Base-by-base conservation (phyloP, 345 rosid species). In the Erodium maritimum region DNA sequence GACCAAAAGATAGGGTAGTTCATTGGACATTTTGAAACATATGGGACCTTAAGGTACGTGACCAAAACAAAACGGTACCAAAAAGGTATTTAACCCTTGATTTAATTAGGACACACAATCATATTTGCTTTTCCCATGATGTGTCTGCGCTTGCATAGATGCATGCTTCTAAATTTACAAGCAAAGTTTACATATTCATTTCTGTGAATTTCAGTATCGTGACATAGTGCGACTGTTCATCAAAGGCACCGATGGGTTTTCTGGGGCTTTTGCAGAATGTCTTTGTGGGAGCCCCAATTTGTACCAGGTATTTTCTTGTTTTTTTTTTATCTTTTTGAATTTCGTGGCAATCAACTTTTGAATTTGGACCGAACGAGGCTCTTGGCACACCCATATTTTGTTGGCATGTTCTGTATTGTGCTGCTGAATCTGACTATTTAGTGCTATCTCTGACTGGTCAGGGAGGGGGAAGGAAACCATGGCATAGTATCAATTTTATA, bases 181-280 rank as follows among this genome's bases (percentile, higher is more conserved):
- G 37, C 56, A 52, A n/a, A 56, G 23, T 60, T 68, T 58, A 60
- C 56, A 55, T 51, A 48, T 48, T 6, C 21, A 46, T 58, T 56
- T 65, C 34, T 70, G 53, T 63, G 61, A 19, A 56, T 73, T 77
- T 68, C 80, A 91, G 98, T 91, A 88, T 59, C 95, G 98, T 46
- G 98, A 91, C 65, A 69, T 85, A 63, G 95, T 88, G 73, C 78
- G 98, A 50, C 88, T 82, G 69, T 88, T 88, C 76, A 88, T 91
- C 60, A 91, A 91, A 78, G 98, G 98, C n/a, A 91, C 98, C 0
- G 78, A 84, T 70, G 95, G 96, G 59, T 81, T 91, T 72, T 82
- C 98, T 7, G 98, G 98, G 66, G 91, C 91, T 60, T 88, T 88
- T 83, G 98, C 96, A 60, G 89, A 91, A 73, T 86, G 96, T 64